Conservation (phyloP, 2,329 filamentous ascomycete species). For the Beauveria medogensis region DNA sequence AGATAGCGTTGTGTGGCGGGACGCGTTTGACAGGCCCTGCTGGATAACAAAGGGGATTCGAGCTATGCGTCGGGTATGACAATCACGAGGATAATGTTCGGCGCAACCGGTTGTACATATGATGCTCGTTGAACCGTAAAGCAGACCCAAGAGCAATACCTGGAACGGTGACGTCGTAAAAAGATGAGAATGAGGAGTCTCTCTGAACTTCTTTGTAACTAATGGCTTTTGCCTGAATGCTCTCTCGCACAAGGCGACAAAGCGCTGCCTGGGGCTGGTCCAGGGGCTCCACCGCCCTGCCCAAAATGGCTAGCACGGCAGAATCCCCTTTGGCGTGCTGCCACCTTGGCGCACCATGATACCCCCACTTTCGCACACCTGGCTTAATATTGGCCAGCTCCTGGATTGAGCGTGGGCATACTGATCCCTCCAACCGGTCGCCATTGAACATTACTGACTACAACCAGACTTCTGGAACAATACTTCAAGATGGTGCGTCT, state of each 20-base stretch:
- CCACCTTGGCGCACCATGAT: background rate
- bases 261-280: background rate
- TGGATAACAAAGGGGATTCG: background rate
- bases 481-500: slow-evolving; percentile 31
- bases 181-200: background rate
- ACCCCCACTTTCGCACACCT: slow-evolving; percentile 15
- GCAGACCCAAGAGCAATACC: background rate
- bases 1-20: background rate
- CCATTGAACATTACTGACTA: slow-evolving; percentile 12
- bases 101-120: background rate
- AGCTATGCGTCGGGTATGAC: background rate
- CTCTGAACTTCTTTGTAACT: background rate
- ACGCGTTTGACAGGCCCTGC: background rate
- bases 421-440: slow-evolving; percentile 10
- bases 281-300: slow-evolving; percentile 5
- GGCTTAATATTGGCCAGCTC: slow-evolving; percentile 13
- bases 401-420: slow-evolving; percentile 10
- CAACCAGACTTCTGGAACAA: slow-evolving; percentile 15
- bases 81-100: background rate
- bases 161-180: background rate
- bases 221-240: background rate
- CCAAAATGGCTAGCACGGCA: slow-evolving; percentile 9
- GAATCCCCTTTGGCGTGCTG: slow-evolving; percentile 9
- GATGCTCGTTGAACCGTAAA: background rate
- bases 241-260: background rate